A percentile compares a stretch with the other conserved stretches of the same genome.
phyloP scores from a whole-genome alignment of 352 stramenopile genomes.

The Phytophthora agathidicida region DNA sequence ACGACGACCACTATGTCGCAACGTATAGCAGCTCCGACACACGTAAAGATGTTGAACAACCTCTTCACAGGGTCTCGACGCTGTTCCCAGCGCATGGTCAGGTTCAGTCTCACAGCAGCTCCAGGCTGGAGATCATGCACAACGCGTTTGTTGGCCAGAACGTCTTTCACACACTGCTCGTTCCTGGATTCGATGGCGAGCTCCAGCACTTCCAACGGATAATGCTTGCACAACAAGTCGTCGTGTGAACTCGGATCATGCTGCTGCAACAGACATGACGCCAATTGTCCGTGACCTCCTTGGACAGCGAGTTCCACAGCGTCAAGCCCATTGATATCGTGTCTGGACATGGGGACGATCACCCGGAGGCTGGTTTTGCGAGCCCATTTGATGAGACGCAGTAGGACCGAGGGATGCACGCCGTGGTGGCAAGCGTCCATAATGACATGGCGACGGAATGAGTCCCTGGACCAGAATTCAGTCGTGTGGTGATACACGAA shows the following conservation, averaged over 20 bases:
- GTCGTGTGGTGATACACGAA: conserved; percentile 6
- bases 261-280: conserved; percentile 7
- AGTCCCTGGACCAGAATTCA: conserved; percentile 20
- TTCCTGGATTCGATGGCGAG: conserved; percentile 16
- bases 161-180: background rate
- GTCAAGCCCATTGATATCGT: conserved; percentile 5
- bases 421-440: conserved; percentile 19
- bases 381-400: conserved; percentile 23
- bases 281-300: conserved; percentile 16
- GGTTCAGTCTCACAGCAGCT: background rate
- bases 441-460: conserved; percentile 19
- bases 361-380: conserved; percentile 10
- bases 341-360: conserved; percentile 13
- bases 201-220: conserved; percentile 18
- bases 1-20: conserved; percentile 8
- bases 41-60: conserved; percentile 19
- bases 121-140: conserved; percentile 8
- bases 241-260: background rate
- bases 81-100: conserved; percentile 13
- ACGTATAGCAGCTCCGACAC: conserved; percentile 13
- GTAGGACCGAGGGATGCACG: conserved; percentile 11
- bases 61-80: conserved; percentile 2
- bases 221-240: conserved; percentile 14
- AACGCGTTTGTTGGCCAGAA: conserved; percentile 19
- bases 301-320: conserved; percentile 16